Evolutionary conservation across 179 eudicot species (phyloP).

Genomic region (Heliamphora pulchella): DNA sequence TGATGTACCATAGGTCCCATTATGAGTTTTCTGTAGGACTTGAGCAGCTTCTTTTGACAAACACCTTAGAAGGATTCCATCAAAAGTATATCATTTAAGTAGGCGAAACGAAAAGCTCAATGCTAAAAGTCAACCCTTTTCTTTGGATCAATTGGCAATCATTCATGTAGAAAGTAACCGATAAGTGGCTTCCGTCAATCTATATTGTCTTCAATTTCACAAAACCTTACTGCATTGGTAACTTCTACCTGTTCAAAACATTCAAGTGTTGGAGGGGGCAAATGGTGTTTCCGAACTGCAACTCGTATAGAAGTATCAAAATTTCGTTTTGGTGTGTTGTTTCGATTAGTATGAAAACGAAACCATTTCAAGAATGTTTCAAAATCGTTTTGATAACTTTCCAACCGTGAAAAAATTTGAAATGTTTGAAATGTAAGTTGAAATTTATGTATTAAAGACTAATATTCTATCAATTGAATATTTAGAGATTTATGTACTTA

Average conservation of each 20-base stretch:
- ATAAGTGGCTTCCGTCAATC: conserved; percentile 13
- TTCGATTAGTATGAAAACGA: no score
- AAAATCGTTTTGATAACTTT: no score
- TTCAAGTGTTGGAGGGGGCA: not conserved
- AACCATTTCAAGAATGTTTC: no score
- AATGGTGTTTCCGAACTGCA: not conserved
- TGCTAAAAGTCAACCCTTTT: not conserved
- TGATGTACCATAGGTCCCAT: conserved; percentile 12
- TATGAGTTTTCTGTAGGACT: not conserved
- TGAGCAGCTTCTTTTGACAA: not conserved
- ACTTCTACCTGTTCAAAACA: not conserved
- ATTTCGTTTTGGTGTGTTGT: no score
- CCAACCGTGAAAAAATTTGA: no score
- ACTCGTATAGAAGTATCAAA: not conserved
- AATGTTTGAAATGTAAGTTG: no score
- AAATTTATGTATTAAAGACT: no score
- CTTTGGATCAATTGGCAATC: not conserved
- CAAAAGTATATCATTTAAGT: conserved; percentile 6
- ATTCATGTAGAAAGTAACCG: not conserved
- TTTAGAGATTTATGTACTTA: no score
- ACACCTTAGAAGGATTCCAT: conserved; percentile 4
- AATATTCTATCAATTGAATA: no score
- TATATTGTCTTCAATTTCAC: conserved; percentile 6
- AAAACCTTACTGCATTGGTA: not conserved
- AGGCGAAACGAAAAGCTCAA: not conserved